Evolutionary conservation across 176 grass and related monocot species (phyloP).

Genomic region (Phoenix dactylifera): DNA sequence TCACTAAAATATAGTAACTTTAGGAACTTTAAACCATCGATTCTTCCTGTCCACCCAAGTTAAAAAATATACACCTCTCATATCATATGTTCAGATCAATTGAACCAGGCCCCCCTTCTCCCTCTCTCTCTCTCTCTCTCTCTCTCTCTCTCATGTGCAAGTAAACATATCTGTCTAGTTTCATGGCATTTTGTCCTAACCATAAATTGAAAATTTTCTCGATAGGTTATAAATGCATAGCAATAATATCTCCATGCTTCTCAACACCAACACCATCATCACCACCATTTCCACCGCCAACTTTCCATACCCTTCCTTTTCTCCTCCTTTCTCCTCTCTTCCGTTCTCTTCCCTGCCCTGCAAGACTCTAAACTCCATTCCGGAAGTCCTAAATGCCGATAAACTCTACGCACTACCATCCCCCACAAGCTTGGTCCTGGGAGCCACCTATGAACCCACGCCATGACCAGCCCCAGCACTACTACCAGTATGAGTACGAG

Average conservation of each 20-base stretch:
- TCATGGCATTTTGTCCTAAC: neutral
- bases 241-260: slow-evolving; percentile 3
- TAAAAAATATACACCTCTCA: neutral
- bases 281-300: neutral
- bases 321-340: neutral
- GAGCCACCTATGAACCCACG: neutral
- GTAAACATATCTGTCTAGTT: neutral
- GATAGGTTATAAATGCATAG: slow-evolving; percentile 12
- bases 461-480: slow-evolving; percentile 1
- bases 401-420: slow-evolving; percentile 2
- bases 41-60: neutral
- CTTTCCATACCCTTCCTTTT: neutral
- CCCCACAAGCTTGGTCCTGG: slow-evolving; percentile 8
- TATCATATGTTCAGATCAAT: neutral
- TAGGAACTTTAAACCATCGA: neutral
- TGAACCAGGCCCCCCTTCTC: neutral
- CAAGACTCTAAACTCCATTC: neutral
- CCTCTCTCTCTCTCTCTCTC: neutral
- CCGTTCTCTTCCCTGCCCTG: neutral
- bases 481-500: slow-evolving; percentile 1
- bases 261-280: slow-evolving; percentile 4
- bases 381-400: neutral
- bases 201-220: neutral
- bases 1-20: neutral
- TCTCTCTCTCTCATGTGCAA: neutral